These are phyloP conservation scores for Fraxinus paxiana DNA, from an alignment of 305 asterid species.

Conservation along the genomic window DNA sequence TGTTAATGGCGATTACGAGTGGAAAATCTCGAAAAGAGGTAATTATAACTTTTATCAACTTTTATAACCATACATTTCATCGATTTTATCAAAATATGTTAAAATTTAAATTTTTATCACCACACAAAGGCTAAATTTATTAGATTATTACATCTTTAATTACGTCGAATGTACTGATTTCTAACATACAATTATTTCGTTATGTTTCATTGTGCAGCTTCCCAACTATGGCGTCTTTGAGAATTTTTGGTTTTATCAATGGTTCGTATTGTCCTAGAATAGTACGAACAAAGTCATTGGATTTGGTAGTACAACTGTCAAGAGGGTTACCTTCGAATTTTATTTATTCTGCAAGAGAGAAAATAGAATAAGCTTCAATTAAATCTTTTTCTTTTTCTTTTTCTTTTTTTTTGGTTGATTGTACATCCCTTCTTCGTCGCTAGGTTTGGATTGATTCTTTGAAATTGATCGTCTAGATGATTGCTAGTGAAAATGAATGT, in stretches of 20 bases:
- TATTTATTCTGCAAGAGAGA: background rate
- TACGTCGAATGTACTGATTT: background rate
- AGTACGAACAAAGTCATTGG: background rate
- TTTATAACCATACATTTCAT: background rate
- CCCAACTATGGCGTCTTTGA: conserved; percentile 32
- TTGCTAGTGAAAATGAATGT: background rate
- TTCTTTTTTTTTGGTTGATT: too few species aligned
- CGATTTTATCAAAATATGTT: background rate
- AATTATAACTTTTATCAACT: background rate
- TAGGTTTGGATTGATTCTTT: background rate
- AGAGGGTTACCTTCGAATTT: background rate
- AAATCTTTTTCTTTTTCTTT: background rate
- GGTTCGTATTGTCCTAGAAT: background rate
- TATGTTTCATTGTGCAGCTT: conserved; percentile 33
- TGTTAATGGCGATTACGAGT: conserved; percentile 46
- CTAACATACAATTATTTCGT: background rate
- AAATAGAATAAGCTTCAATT: background rate
- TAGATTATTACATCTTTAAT: background rate
- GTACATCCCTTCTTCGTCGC: background rate
- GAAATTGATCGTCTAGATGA: background rate
- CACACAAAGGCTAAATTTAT: background rate
- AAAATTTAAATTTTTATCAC: background rate
- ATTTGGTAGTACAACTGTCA: background rate
- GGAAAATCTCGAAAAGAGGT: conserved; percentile 63
- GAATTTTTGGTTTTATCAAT: background rate